Evolutionary conservation across 352 stramenopile genomes (phyloP).

Genomic region (Phytophthora colocasiae): DNA sequence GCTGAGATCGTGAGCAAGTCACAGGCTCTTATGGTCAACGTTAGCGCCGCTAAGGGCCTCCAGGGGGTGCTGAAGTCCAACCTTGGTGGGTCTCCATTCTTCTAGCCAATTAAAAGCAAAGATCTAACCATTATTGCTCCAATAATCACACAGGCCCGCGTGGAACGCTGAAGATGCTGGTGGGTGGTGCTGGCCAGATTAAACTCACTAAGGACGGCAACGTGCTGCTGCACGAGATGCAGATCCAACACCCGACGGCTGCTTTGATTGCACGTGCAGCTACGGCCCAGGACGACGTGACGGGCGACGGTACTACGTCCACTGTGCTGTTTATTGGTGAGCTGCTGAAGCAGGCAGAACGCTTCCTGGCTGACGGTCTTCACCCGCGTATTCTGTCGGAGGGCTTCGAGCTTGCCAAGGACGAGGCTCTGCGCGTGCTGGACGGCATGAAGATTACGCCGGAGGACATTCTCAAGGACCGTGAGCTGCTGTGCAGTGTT

Average conservation of each 20-base stretch:
- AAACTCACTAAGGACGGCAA: constrained; percentile 99
- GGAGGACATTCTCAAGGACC: constrained; percentile 91
- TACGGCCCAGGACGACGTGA: constrained; percentile 96
- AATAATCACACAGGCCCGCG: constrained; percentile 79
- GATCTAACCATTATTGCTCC: constrained; percentile 11
- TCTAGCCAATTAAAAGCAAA: background rate
- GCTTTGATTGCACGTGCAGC: constrained; percentile 98
- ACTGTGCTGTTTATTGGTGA: constrained; percentile 99
- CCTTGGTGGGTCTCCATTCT: constrained; percentile 61
- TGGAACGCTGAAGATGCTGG: constrained; percentile 99
- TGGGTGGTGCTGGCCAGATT: constrained; percentile 98
- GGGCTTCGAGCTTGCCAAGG: constrained; percentile 97
- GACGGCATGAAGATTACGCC: constrained; percentile 91
- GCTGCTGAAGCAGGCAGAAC: constrained; percentile 98
- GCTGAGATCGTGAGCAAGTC: constrained; percentile 97
- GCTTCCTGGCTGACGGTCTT: constrained; percentile 96
- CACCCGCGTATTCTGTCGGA: constrained; percentile 98
- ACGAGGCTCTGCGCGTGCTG: constrained; percentile 95
- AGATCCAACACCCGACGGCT: constrained; percentile 99
- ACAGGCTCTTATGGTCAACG: constrained; percentile 97
- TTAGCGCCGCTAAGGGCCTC: constrained; percentile 96
- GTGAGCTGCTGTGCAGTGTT: constrained; percentile 95
- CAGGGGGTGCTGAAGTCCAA: constrained; percentile 96
- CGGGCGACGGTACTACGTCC: constrained; percentile 98
- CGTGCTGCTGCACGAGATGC: constrained; percentile 99